Evolutionary conservation across 176 grass and related monocot species (phyloP).

Genomic region (Carex myosuroides): DNA sequence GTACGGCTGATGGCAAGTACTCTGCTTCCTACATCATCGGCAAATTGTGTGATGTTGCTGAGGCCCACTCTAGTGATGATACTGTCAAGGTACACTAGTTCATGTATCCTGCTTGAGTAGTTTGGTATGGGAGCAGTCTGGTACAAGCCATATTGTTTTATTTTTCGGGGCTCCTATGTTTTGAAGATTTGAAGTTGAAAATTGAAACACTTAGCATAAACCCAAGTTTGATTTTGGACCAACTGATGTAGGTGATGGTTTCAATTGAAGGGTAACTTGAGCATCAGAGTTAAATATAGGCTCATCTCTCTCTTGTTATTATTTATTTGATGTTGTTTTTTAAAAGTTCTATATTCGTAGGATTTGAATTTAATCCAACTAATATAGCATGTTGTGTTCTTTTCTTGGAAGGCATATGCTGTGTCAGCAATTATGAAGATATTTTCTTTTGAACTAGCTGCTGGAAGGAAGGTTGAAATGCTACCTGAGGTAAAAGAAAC

Average conservation of each 20-base stretch:
- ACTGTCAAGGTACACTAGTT: slow-evolving; percentile 65
- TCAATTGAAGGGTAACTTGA: not conserved
- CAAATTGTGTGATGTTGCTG: slow-evolving; percentile 90
- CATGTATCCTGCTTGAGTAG: not conserved
- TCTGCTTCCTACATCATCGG: slow-evolving; percentile 89
- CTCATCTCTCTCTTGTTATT: not conserved
- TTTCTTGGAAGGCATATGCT: slow-evolving; percentile 70
- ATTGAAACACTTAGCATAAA: not conserved
- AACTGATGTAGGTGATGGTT: not conserved
- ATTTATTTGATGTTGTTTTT: not conserved
- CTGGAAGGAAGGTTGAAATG: slow-evolving; percentile 74
- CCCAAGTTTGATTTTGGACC: not conserved
- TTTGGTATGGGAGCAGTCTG: not conserved
- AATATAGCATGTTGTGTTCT: not conserved
- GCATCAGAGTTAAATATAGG: not conserved
- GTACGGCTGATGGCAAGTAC: slow-evolving; percentile 82
- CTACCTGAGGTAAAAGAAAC: slow-evolving; percentile 85
- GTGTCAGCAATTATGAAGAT: slow-evolving; percentile 96
- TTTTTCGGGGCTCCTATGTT: not conserved
- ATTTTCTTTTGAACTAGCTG: slow-evolving; percentile 81
- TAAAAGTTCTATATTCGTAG: slow-evolving; percentile 2
- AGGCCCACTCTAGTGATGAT: slow-evolving; percentile 92
- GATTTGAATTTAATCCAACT: not conserved
- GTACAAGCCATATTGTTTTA: not conserved
- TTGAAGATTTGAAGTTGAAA: not conserved